Conservation (phyloP, 441 rosid species). For the Biscutella laevigata region DNA sequence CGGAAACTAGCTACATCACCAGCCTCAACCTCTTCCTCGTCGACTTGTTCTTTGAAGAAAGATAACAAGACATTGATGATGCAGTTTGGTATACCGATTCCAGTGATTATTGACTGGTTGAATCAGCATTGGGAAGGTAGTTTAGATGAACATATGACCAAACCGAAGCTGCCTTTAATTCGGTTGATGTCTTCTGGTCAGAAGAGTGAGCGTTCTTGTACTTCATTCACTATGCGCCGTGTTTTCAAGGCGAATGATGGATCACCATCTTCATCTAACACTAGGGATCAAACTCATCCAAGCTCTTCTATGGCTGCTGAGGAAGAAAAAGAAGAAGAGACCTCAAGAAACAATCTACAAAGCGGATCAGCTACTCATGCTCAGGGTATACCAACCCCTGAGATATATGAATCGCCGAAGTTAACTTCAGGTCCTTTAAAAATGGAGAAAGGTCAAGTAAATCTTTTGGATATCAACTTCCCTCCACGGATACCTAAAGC, state of each 20-base stretch:
- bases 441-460: slow-evolving; percentile 43
- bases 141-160: slow-evolving; percentile 67
- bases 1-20: slow-evolving; percentile 91
- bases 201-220: slow-evolving; percentile 77
- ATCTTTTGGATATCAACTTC: slow-evolving; percentile 87
- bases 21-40: slow-evolving; percentile 58
- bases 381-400: slow-evolving; percentile 85
- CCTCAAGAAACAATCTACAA: slow-evolving; percentile 30
- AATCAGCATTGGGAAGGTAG: slow-evolving; percentile 98
- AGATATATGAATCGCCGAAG: slow-evolving; percentile 74
- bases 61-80: slow-evolving; percentile 50
- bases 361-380: slow-evolving; percentile 29
- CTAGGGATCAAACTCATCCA: slow-evolving; percentile 35
- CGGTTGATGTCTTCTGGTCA: slow-evolving; percentile 85
- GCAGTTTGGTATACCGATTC: slow-evolving; percentile 93
- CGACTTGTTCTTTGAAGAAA: slow-evolving; percentile 34
- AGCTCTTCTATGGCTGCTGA: slow-evolving; percentile 33
- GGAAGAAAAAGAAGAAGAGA: slow-evolving; percentile 40
- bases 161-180: slow-evolving; percentile 76
- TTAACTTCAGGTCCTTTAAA: slow-evolving; percentile 58
- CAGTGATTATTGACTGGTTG: slow-evolving; percentile 85
- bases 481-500: slow-evolving; percentile 48
- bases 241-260: slow-evolving; percentile 72
- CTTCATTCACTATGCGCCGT: slow-evolving; percentile 70
- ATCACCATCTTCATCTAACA: slow-evolving; percentile 56